A percentile compares a stretch with the other conserved stretches of the same genome.
Evolutionary conservation across 2,329 filamentous ascomycete genomes (phyloP).

Genomic region (Cladophialophora bantiana): DNA sequence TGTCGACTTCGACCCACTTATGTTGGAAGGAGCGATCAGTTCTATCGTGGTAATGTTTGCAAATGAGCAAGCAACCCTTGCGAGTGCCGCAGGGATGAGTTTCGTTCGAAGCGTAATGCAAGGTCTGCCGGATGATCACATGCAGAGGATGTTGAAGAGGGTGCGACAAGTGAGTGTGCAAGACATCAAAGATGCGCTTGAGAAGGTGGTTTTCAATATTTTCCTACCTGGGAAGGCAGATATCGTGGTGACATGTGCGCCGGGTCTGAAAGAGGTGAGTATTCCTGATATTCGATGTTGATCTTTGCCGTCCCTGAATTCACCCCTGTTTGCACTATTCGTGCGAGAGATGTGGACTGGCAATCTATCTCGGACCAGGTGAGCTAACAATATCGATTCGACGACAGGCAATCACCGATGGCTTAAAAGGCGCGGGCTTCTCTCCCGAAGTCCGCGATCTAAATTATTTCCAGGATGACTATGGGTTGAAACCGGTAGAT

Average conservation of each 20-base stretch:
- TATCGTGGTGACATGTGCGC: conserved; percentile 85
- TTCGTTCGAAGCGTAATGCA: conserved; percentile 83
- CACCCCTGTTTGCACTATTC: background rate
- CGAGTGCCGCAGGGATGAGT: conserved; percentile 79
- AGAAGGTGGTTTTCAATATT: conserved; percentile 75
- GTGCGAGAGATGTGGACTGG: background rate
- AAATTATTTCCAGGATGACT: conserved; percentile 85
- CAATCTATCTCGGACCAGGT: conserved; percentile 18
- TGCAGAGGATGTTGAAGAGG: conserved; percentile 74
- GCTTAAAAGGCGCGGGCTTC: conserved; percentile 79
- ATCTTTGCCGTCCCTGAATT: background rate
- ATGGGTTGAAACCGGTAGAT: conserved; percentile 73
- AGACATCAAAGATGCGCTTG: conserved; percentile 77
- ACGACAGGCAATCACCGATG: conserved; percentile 72
- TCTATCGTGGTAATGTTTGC: conserved; percentile 86
- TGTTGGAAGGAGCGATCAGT: conserved; percentile 88
- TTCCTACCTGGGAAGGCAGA: conserved; percentile 84
- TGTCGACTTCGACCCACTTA: conserved; percentile 75
- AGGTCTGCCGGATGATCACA: conserved; percentile 77
- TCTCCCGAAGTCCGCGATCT: conserved; percentile 76
- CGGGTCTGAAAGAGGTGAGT: conserved; percentile 82
- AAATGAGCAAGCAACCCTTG: conserved; percentile 86
- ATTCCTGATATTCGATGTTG: background rate
- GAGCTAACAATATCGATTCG: conserved; percentile 25
- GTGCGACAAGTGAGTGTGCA: conserved; percentile 78